These are phyloP conservation scores for Naganishia kalamii DNA, from an alignment of 768 basidiomycete species.

Conservation along the genomic window DNA sequence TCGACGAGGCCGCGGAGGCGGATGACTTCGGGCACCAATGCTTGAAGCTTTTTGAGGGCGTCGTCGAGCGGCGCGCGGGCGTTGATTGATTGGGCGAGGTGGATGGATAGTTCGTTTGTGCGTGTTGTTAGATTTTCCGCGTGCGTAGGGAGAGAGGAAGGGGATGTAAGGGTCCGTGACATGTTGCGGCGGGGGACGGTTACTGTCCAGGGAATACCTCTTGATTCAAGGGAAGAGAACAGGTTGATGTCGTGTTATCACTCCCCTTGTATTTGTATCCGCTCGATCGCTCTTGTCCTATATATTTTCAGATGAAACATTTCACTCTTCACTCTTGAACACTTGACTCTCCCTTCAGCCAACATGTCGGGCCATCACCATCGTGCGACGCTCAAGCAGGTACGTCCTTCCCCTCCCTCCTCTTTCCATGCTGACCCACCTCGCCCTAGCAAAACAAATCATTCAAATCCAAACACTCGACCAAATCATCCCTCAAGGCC, in stretches of 20 bases:
- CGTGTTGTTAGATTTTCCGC: slow-evolving; percentile 38
- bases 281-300: neutral
- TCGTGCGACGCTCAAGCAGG: slow-evolving; percentile 80
- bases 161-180: too few relatives aligned
- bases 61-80: slow-evolving; percentile 60
- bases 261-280: neutral
- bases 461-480: slow-evolving; percentile 85
- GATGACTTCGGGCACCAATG: slow-evolving; percentile 50
- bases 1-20: slow-evolving; percentile 29
- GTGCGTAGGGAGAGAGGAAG: too few relatives aligned
- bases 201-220: too few relatives aligned
- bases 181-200: too few relatives aligned
- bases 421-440: neutral
- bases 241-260: too few relatives aligned
- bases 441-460: slow-evolving; percentile 69
- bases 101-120: slow-evolving; percentile 68
- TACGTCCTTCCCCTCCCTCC: slow-evolving; percentile 36
- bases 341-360: neutral
- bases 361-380: slow-evolving; percentile 53
- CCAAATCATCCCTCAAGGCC: slow-evolving; percentile 76
- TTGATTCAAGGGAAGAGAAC: too few relatives aligned
- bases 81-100: slow-evolving; percentile 65
- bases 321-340: neutral
- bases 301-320: slow-evolving; percentile 3
- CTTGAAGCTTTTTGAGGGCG: slow-evolving; percentile 60